These are phyloP conservation scores for Aspergillus eucalypticola DNA, from an alignment of 2,329 filamentous ascomycete genomes.

Conservation along the genomic window DNA sequence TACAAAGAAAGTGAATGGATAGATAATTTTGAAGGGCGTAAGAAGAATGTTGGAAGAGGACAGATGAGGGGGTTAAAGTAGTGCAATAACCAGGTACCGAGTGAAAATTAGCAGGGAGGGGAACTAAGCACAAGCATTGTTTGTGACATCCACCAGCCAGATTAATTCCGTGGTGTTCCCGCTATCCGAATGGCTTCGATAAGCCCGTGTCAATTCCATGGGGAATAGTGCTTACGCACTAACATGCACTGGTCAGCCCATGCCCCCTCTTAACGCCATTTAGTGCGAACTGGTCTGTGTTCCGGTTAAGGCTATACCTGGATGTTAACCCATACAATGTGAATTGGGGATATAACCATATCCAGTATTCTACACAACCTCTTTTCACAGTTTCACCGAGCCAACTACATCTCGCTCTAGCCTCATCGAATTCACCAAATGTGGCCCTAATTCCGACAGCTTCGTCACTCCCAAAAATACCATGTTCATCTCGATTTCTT, in stretches of 20 bases:
- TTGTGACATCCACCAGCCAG: too few relatives aligned
- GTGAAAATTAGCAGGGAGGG: background rate
- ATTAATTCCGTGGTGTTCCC: background rate
- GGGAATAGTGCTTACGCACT: background rate
- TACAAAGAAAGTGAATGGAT: background rate
- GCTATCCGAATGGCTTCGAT: background rate
- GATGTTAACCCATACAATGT: too few relatives aligned
- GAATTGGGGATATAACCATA: background rate
- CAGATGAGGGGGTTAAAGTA: background rate
- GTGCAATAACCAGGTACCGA: background rate
- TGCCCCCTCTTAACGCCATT: background rate
- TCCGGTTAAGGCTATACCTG: too few relatives aligned
- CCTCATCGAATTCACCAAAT: constrained; percentile 34
- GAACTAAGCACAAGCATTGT: background rate
- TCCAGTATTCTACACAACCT: background rate
- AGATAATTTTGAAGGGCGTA: too few relatives aligned
- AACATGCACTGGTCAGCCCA: background rate
- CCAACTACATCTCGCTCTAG: constrained; percentile 34
- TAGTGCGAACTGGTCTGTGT: too few relatives aligned
- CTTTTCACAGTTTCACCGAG: constrained; percentile 30
- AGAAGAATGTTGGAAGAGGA: too few relatives aligned
- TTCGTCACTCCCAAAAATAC: constrained; percentile 33
- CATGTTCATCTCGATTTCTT: constrained; percentile 40
- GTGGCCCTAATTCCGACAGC: constrained; percentile 28
- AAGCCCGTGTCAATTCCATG: background rate